These are phyloP conservation scores for Sporobolomyces roseus DNA, from an alignment of 768 basidiomycete species.

Conservation along the genomic window DNA sequence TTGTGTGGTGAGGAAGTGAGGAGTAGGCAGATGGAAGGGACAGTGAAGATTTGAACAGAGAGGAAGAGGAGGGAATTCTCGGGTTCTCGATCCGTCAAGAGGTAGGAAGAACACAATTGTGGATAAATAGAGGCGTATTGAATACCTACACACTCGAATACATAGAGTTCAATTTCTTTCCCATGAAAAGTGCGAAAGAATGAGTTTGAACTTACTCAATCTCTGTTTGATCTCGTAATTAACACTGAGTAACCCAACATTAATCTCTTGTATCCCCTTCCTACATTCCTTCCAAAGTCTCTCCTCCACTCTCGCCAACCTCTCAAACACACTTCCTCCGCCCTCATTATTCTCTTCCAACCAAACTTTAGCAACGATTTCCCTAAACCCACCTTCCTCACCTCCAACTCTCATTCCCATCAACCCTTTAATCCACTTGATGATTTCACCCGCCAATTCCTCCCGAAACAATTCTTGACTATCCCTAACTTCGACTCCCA, in stretches of 20 bases:
- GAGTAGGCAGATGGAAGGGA: slow-evolving; percentile 68
- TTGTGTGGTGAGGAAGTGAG: slow-evolving; percentile 71
- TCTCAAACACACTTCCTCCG: slow-evolving; percentile 53
- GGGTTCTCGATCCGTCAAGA: slow-evolving; percentile 86
- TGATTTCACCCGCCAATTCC: slow-evolving; percentile 72
- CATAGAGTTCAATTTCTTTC: too few relatives aligned
- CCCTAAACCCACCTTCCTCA: slow-evolving; percentile 43
- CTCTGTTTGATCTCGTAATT: slow-evolving; percentile 62
- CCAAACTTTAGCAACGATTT: slow-evolving; percentile 64
- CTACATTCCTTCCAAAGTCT: slow-evolving; percentile 49
- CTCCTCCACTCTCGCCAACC: slow-evolving; percentile 46
- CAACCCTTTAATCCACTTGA: slow-evolving; percentile 45
- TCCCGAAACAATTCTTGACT: slow-evolving; percentile 86
- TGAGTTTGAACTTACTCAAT: slow-evolving; percentile 56
- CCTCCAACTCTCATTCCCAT: slow-evolving; percentile 40
- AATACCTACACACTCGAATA: slow-evolving; percentile 7
- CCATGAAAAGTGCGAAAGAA: neutral
- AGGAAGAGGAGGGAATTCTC: slow-evolving; percentile 94
- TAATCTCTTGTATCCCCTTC: slow-evolving; percentile 46
- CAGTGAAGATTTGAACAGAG: slow-evolving; percentile 85
- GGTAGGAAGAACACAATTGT: slow-evolving; percentile 80
- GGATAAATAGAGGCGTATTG: slow-evolving; percentile 56
- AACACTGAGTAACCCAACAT: slow-evolving; percentile 41
- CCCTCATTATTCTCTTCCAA: slow-evolving; percentile 81
- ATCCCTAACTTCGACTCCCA: slow-evolving; percentile 82